phyloP scores from a whole-genome alignment of 371 early-diverging fungal genomes.

The Haplosporangium sp. region DNA sequence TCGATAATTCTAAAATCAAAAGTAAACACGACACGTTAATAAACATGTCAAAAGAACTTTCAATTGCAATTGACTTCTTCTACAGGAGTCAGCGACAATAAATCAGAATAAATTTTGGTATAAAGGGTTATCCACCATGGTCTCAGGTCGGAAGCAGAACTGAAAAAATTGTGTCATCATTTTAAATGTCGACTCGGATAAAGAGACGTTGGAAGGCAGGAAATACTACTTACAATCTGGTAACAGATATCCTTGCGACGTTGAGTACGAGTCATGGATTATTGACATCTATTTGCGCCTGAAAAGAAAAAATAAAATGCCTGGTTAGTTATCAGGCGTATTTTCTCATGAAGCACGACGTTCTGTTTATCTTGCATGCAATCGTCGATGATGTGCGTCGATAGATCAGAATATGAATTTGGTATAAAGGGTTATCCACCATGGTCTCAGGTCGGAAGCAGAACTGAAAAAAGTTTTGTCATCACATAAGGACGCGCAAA shows the following conservation, averaged over 20 bases:
- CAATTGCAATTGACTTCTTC: background rate
- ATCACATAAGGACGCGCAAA: constrained; percentile 26
- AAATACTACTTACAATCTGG: background rate
- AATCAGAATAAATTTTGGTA: constrained; percentile 50
- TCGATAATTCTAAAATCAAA: background rate
- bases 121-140: constrained; percentile 52
- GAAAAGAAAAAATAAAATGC: too few species aligned
- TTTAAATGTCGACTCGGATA: background rate
- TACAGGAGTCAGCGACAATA: constrained; percentile 6
- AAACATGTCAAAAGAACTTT: background rate
- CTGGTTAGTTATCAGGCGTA: too few species aligned
- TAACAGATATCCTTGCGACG: too few species aligned
- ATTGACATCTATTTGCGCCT: too few species aligned
- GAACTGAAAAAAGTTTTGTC: constrained; percentile 56
- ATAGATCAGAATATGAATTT: constrained; percentile 45
- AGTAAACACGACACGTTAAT: background rate
- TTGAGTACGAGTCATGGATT: too few species aligned
- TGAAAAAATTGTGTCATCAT: constrained; percentile 55
- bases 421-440: constrained; percentile 52
- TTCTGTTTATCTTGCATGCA: background rate
- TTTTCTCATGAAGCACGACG: too few species aligned
- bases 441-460: constrained; percentile 57
- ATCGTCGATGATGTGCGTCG: constrained; percentile 1
- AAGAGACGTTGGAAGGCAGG: background rate
- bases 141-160: constrained; percentile 58